These are phyloP conservation scores for Monilinia fructigena DNA, from an alignment of 2,329 filamentous ascomycete species.

Conservation along the genomic window DNA sequence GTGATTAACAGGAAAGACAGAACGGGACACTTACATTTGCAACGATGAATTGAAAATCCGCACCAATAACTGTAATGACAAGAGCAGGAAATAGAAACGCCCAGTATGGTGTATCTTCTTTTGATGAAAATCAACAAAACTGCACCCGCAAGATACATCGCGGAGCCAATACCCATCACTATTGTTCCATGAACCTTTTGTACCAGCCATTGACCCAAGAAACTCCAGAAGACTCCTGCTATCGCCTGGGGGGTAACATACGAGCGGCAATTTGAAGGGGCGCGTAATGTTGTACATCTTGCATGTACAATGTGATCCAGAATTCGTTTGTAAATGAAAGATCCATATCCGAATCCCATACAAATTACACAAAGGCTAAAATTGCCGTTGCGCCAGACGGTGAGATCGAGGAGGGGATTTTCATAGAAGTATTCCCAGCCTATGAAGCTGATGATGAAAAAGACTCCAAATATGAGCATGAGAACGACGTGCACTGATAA, in stretches of 20 bases:
- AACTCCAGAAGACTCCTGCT: slow-evolving; percentile 60
- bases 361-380: slow-evolving; percentile 56
- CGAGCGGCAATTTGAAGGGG: slow-evolving; percentile 56
- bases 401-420: slow-evolving; percentile 52
- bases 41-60: slow-evolving; percentile 69
- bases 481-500: slow-evolving; percentile 59
- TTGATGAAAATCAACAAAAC: slow-evolving; percentile 58
- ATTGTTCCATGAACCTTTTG: slow-evolving; percentile 64
- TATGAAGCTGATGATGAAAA: slow-evolving; percentile 56
- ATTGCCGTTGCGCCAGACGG: slow-evolving; percentile 60
- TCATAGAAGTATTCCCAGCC: slow-evolving; percentile 59
- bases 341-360: slow-evolving; percentile 58
- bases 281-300: slow-evolving; percentile 52
- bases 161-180: slow-evolving; percentile 51
- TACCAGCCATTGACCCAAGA: slow-evolving; percentile 60
- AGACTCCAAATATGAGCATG: slow-evolving; percentile 58
- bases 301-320: slow-evolving; percentile 65
- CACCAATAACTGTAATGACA: slow-evolving; percentile 61
- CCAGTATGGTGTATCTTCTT: slow-evolving; percentile 59
- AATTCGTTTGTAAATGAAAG: slow-evolving; percentile 59
- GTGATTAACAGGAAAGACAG: neutral
- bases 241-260: slow-evolving; percentile 64
- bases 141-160: slow-evolving; percentile 44
- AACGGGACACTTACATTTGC: slow-evolving; percentile 53
- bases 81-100: slow-evolving; percentile 62